phyloP scores from a whole-genome alignment of 2,329 filamentous ascomycete species.

The Catunica adiposa region DNA sequence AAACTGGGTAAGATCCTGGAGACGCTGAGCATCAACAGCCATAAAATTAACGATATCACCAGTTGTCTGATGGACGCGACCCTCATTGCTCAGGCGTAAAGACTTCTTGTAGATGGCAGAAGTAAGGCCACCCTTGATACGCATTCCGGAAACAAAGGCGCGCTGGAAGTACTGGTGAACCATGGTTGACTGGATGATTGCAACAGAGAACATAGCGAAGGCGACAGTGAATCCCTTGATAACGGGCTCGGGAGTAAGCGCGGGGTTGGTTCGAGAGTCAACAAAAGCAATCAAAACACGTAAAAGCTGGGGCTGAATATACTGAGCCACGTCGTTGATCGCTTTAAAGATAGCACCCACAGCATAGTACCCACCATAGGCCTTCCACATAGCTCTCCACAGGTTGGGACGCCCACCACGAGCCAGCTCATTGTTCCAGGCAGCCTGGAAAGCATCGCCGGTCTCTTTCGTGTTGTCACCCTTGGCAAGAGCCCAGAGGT shows the following conservation, averaged over 20 bases:
- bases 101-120: conserved; percentile 89
- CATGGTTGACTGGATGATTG: conserved; percentile 70
- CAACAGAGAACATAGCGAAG: conserved; percentile 79
- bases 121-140: conserved; percentile 79
- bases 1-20: conserved; percentile 90
- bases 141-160: conserved; percentile 88
- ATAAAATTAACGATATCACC: conserved; percentile 99
- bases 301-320: conserved; percentile 79
- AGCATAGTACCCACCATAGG: conserved; percentile 73
- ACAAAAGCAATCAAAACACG: conserved; percentile 73
- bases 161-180: conserved; percentile 94
- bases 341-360: conserved; percentile 74
- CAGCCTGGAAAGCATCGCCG: conserved; percentile 48
- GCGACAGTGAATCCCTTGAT: conserved; percentile 78
- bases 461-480: conserved; percentile 65
- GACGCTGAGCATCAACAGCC: conserved; percentile 90
- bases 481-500: conserved; percentile 80
- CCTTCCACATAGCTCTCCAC: conserved; percentile 70
- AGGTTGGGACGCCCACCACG: conserved; percentile 47
- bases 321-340: conserved; percentile 72
- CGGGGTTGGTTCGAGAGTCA: conserved; percentile 34
- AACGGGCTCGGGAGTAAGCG: conserved; percentile 50
- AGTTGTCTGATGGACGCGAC: conserved; percentile 71
- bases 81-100: conserved; percentile 80
- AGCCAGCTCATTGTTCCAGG: conserved; percentile 65